These are phyloP conservation scores for Hypholoma sublateritium DNA, from an alignment of 768 basidiomycete genomes.

Conservation along the genomic window DNA sequence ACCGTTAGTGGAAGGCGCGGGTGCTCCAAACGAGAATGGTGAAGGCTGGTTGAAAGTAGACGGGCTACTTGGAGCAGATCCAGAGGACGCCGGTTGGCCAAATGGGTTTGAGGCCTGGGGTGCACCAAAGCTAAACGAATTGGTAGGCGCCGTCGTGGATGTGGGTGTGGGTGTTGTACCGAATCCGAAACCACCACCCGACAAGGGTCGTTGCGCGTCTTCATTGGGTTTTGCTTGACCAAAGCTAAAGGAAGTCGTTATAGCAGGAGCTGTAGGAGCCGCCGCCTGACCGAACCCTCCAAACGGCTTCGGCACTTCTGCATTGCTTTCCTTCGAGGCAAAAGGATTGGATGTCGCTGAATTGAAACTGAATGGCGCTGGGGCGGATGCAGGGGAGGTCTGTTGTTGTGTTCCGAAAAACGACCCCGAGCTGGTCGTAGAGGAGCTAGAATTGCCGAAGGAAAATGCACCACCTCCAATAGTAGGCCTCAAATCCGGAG, in stretches of 20 bases:
- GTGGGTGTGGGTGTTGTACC: slow-evolving; percentile 31
- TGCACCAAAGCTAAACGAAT: slow-evolving; percentile 18
- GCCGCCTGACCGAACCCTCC: slow-evolving; percentile 46
- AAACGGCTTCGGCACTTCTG: slow-evolving; percentile 46
- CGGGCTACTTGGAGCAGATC: slow-evolving; percentile 57
- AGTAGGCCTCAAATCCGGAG: slow-evolving; percentile 36
- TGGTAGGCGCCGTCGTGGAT: slow-evolving; percentile 38
- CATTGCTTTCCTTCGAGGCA: slow-evolving; percentile 41
- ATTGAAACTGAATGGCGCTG: slow-evolving; percentile 44
- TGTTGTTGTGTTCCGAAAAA: slow-evolving; percentile 29
- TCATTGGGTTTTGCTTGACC: slow-evolving; percentile 36
- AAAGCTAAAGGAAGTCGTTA: slow-evolving; percentile 43
- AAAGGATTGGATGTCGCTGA: slow-evolving; percentile 45
- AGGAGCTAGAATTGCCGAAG: slow-evolving; percentile 38
- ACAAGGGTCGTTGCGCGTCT: slow-evolving; percentile 38
- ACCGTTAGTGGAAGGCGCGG: slow-evolving; percentile 32
- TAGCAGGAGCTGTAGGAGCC: slow-evolving; percentile 25
- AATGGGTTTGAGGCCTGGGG: slow-evolving; percentile 39
- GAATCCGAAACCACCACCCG: slow-evolving; percentile 50
- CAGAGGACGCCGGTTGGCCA: slow-evolving; percentile 32
- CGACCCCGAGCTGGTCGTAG: slow-evolving; percentile 19
- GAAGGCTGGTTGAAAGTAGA: slow-evolving; percentile 53
- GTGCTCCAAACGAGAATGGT: slow-evolving; percentile 46
- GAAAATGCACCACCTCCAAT: slow-evolving; percentile 41
- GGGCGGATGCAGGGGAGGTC: slow-evolving; percentile 15